Conservation (phyloP, 2,329 filamentous ascomycete species). For the Sarocladiaceae sp. region DNA sequence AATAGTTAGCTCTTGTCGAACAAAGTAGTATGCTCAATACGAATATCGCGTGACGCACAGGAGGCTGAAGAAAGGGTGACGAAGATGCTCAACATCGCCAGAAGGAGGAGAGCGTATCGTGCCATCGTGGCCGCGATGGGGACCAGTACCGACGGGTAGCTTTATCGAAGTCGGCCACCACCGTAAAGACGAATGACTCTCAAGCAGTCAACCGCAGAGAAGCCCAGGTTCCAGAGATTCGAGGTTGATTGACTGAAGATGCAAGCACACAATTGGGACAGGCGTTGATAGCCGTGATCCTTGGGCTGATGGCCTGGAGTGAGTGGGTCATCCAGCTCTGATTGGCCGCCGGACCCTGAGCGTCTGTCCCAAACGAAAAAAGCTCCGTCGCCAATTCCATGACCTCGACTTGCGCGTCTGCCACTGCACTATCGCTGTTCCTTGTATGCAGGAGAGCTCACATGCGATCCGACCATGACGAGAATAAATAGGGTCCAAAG, state of each 20-base stretch:
- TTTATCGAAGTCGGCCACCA: no score
- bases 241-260: no score
- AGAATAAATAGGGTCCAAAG: slow-evolving; percentile 34
- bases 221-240: no score
- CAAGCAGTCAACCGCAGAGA: no score
- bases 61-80: slow-evolving; percentile 31
- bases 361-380: slow-evolving; percentile 17
- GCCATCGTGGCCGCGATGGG: slow-evolving; percentile 25
- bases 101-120: slow-evolving; percentile 29
- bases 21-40: background rate
- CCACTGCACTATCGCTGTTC: background rate
- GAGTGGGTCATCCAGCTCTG: slow-evolving; percentile 1
- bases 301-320: no score
- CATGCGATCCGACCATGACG: slow-evolving; percentile 27
- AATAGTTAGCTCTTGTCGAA: background rate
- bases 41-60: slow-evolving; percentile 24
- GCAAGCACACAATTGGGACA: no score
- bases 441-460: background rate
- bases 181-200: no score
- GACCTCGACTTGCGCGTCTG: background rate
- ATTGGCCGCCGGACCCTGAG: slow-evolving; percentile 3
- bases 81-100: slow-evolving; percentile 23
- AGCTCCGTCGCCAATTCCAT: slow-evolving; percentile 18
- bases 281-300: no score
- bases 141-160: no score